Conservation (phyloP, 768 basidiomycete genomes). For the Lactifluus piperatus region DNA sequence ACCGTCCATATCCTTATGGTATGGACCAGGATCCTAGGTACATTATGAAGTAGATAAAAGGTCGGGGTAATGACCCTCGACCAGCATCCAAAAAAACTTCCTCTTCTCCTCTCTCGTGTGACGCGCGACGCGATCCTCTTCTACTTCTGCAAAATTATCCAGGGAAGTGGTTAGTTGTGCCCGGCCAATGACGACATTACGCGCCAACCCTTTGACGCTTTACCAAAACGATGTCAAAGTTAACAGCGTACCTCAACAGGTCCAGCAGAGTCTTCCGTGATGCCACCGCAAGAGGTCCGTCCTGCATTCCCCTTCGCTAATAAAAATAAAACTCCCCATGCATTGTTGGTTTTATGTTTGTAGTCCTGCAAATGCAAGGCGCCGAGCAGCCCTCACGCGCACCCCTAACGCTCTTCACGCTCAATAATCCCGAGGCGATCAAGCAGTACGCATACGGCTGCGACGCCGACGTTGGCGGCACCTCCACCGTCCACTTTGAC, state of each 20-base stretch:
- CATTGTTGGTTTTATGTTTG: too few species aligned
- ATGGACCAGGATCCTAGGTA: too few species aligned
- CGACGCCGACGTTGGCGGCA: constrained; percentile 84
- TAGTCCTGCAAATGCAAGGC: constrained; percentile 67
- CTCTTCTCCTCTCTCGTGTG: too few species aligned
- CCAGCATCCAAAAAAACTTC: too few species aligned
- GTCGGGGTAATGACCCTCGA: too few species aligned
- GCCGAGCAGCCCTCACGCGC: constrained; percentile 50
- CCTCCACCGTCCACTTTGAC: constrained; percentile 66
- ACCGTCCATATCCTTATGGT: too few species aligned
- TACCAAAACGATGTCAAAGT: constrained; percentile 20
- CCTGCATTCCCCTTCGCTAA: background rate
- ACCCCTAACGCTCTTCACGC: constrained; percentile 57
- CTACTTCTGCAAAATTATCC: too few species aligned
- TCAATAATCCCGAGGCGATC: constrained; percentile 53
- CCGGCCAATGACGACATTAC: too few species aligned
- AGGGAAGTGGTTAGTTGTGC: too few species aligned
- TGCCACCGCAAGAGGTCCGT: constrained; percentile 24
- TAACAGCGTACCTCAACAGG: constrained; percentile 30
- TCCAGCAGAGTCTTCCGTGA: constrained; percentile 33
- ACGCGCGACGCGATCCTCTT: too few species aligned
- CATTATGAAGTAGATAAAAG: too few species aligned
- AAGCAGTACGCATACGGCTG: constrained; percentile 67
- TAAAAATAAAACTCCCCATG: background rate
- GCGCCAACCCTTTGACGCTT: too few species aligned